Conservation (phyloP, 331 rosid species). For the Quercus tomentella region DNA sequence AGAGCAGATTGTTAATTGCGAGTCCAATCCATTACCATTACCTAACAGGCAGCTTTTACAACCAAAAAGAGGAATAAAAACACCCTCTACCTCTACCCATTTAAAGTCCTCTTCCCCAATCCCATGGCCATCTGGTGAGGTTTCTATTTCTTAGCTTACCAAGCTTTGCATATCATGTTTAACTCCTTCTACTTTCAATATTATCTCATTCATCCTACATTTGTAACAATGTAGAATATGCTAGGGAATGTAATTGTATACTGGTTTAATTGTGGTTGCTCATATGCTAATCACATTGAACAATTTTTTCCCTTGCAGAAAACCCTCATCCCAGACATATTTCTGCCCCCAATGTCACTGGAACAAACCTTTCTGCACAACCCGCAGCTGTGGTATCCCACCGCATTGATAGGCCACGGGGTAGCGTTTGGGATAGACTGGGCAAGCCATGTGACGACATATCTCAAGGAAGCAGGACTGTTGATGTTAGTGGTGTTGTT, state of each 20-base stretch:
- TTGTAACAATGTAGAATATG: neutral
- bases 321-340: neutral
- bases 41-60: conserved; percentile 9
- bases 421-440: conserved; percentile 35
- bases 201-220: neutral
- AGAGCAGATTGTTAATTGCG: conserved; percentile 8
- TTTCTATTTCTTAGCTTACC: neutral
- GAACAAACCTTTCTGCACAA: neutral
- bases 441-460: conserved; percentile 20
- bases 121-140: conserved; percentile 9
- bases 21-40: neutral
- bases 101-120: neutral
- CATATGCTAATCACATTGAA: neutral
- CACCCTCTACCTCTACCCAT: neutral
- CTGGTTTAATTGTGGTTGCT: neutral
- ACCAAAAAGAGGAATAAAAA: neutral
- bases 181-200: no score
- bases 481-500: neutral
- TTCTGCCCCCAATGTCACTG: neutral
- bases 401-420: neutral
- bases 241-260: neutral
- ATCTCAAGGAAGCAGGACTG: neutral
- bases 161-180: no score
- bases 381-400: neutral
- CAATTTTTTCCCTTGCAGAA: neutral